phyloP scores from a whole-genome alignment of 331 rosid species.

The Telfairia occidentalis region DNA sequence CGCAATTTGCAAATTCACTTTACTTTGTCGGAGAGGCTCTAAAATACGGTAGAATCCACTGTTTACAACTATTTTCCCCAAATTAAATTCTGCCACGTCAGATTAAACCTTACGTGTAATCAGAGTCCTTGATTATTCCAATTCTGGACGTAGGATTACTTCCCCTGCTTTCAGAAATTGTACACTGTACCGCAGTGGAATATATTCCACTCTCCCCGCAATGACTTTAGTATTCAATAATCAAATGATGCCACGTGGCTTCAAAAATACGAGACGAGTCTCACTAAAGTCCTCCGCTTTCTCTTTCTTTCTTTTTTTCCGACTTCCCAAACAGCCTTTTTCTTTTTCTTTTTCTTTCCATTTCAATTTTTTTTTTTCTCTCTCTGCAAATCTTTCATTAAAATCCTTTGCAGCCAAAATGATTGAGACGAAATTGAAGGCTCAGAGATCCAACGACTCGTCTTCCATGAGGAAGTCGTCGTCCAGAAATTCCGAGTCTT shows the following conservation, averaged over 20 bases:
- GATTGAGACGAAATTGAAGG: slow-evolving; percentile 19
- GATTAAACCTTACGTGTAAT: not conserved
- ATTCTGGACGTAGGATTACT: not conserved
- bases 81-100: not conserved
- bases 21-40: slow-evolving; percentile 15
- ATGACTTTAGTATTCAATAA: not conserved
- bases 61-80: not conserved
- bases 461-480: slow-evolving; percentile 28
- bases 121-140: not conserved
- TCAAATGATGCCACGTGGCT: slow-evolving; percentile 5
- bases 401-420: not conserved
- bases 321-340: slow-evolving; percentile 8
- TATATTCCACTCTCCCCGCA: slow-evolving; percentile 5
- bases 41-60: slow-evolving; percentile 5
- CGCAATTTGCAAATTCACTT: not conserved
- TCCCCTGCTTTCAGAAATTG: not conserved
- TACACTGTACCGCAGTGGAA: not conserved
- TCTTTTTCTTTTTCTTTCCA: not conserved
- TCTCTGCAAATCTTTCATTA: not conserved
- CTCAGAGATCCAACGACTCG: slow-evolving; percentile 6
- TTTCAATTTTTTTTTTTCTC: not conserved
- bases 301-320: not conserved
- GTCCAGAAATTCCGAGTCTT: slow-evolving; percentile 33
- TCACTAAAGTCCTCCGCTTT: slow-evolving; percentile 2
- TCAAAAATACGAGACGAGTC: not conserved